These are phyloP conservation scores for Elaeagnus macrophylla DNA, from an alignment of 306 rosid genomes.

Conservation along the genomic window DNA sequence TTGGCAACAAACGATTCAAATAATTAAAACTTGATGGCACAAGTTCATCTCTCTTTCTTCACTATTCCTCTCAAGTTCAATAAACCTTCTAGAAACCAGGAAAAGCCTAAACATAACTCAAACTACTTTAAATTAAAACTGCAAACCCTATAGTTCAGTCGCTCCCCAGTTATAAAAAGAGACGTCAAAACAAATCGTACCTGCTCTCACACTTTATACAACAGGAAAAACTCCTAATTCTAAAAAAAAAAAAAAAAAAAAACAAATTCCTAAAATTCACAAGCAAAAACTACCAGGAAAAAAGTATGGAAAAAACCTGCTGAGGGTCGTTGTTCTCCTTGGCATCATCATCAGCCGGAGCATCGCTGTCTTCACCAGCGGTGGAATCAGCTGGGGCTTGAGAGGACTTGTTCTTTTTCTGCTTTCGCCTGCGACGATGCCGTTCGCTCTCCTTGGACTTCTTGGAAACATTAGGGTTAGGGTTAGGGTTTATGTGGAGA, in stretches of 20 bases:
- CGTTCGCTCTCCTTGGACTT: constrained; percentile 80
- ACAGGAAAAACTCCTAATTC: constrained; percentile 2
- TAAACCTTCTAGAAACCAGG: too few relatives aligned
- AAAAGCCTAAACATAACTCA: too few relatives aligned
- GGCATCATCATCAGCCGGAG: constrained; percentile 28
- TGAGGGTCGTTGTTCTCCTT: constrained; percentile 53
- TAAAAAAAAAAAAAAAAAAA: background rate
- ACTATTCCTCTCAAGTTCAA: too few relatives aligned
- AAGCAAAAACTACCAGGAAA: too few relatives aligned
- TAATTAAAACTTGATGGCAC: too few relatives aligned
- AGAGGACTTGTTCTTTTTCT: constrained; percentile 77
- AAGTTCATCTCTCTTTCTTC: too few relatives aligned
- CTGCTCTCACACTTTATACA: too few relatives aligned
- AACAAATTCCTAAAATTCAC: background rate
- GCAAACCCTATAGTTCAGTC: too few relatives aligned
- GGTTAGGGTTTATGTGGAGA: constrained; percentile 20
- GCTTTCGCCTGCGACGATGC: constrained; percentile 91
- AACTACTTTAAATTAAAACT: too few relatives aligned
- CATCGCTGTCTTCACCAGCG: constrained; percentile 38
- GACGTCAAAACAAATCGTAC: too few relatives aligned
- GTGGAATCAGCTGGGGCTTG: constrained; percentile 7
- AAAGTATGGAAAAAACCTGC: constrained; percentile 34
- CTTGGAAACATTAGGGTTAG: constrained; percentile 26
- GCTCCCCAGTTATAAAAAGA: too few relatives aligned
- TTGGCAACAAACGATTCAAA: too few relatives aligned